Percentiles rank a stretch among this genome's conserved stretches.
Evolutionary conservation across 2,329 filamentous ascomycete species (phyloP).

Genomic region (Pseudopyricularia javanii): DNA sequence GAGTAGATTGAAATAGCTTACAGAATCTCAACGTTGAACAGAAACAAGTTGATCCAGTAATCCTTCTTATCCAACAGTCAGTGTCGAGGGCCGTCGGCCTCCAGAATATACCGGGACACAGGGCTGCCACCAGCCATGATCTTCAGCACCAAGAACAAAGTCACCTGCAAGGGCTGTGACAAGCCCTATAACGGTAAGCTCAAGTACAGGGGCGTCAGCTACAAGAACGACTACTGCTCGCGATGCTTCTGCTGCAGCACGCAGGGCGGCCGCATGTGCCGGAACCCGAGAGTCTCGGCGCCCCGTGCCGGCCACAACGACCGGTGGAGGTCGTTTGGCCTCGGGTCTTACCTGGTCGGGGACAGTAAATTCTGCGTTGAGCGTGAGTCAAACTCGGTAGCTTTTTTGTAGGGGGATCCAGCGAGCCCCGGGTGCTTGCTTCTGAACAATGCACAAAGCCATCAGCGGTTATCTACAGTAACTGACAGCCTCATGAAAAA

Average conservation of each 20-base stretch:
- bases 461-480: too few relatives aligned
- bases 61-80: too few relatives aligned
- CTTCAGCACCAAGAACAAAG: background rate
- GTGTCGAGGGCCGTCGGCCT: too few relatives aligned
- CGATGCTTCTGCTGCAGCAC: slow-evolving; percentile 1
- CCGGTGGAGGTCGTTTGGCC: background rate
- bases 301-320: background rate
- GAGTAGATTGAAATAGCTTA: too few relatives aligned
- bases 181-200: background rate
- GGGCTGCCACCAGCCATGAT: too few relatives aligned
- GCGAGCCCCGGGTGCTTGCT: too few relatives aligned
- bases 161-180: background rate
- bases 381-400: background rate
- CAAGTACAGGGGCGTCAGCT: background rate
- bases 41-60: too few relatives aligned
- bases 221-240: background rate
- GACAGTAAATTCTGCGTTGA: background rate
- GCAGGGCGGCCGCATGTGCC: background rate
- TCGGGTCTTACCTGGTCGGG: background rate
- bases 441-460: too few relatives aligned
- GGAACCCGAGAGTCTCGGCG: background rate
- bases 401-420: too few relatives aligned
- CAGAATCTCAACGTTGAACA: too few relatives aligned
- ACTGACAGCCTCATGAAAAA: background rate
- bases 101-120: too few relatives aligned